Percentiles rank a stretch among this genome's conserved stretches.
Evolutionary conservation across 257 asterid genomes (phyloP).

Genomic region (Petrea volubilis): DNA sequence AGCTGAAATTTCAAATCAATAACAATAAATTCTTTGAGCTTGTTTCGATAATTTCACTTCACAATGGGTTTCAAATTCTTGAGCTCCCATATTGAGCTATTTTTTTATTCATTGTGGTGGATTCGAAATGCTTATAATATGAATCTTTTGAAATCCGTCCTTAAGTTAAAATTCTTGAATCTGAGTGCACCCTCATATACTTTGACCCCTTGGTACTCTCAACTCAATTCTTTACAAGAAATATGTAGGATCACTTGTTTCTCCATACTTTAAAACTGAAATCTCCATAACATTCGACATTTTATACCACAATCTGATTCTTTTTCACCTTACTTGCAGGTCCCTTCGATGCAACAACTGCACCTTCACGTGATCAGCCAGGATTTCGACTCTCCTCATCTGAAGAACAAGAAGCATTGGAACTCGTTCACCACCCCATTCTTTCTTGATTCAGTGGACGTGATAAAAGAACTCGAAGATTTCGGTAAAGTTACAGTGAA

Average conservation of each 20-base stretch:
- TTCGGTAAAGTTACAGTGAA: constrained; percentile 39
- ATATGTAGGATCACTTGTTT: background rate
- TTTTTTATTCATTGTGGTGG: too few species aligned
- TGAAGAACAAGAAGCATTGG: constrained; percentile 95
- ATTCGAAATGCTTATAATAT: too few species aligned
- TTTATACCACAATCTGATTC: too few species aligned
- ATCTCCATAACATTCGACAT: too few species aligned
- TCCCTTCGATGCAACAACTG: constrained; percentile 87
- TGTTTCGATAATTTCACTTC: too few species aligned
- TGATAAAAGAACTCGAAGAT: constrained; percentile 61
- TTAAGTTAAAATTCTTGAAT: too few species aligned
- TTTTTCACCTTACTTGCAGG: constrained; percentile 41
- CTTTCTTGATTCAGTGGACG: constrained; percentile 82
- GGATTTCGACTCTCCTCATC: constrained; percentile 73
- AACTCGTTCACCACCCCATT: constrained; percentile 79
- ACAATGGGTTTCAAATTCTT: too few species aligned
- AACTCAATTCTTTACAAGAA: background rate
- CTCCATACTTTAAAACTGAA: background rate
- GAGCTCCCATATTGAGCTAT: too few species aligned
- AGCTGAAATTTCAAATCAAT: too few species aligned
- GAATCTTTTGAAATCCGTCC: too few species aligned
- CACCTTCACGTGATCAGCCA: constrained; percentile 96
- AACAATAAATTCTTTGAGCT: too few species aligned
- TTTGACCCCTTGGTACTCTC: background rate
- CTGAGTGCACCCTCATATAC: too few species aligned